Base-by-base conservation (phyloP, 2,329 filamentous ascomycete genomes). In the Tolypocladium guangdongense region DNA sequence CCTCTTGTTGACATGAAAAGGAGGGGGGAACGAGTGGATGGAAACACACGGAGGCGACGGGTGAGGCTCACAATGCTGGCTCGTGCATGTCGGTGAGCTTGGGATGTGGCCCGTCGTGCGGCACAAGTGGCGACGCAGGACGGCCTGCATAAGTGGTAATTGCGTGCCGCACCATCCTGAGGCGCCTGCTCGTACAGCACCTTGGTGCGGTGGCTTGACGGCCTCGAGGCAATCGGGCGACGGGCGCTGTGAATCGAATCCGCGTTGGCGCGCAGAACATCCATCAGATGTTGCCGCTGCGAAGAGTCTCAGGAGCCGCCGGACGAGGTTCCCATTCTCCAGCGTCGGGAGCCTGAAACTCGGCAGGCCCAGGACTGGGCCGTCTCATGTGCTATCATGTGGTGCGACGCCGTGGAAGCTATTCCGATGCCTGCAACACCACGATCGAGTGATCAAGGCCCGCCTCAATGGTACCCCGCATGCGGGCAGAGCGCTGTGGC, bases 51-150 rank as follows among this genome's bases (percentile, higher is more conserved):
- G 27, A 3, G 0, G 7, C 27, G 27, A 32, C 12, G 24, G 6
- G 7, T 7, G 16, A 32, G 5, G 18, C 18, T 30, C 16, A 18
- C 3, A 2, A 12, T 46, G 18, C 5, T n/a, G 43, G 24, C 41
- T 20, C 52, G 20, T 43, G 53, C 39, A 52, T 50, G 51, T 39
- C 54, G 54, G 54, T 51, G 51, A 55, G 51, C 47, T 52, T 7
- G 46, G 51, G 54, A 37, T 3, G 4, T 38, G 48, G 11, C 7
- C 7, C 46, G 22, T 37, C 35, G 22, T 18, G 48, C 48, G 20
- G 24, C 50, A 37, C 50, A 47, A 35, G 16, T 38, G 45, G 50
- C 41, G 43, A 20, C 27, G 33, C 20, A 30, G 48, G 48, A 27
- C 36, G 8, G 35, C 33, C 35, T 50, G 48, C 48, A 50, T 50